Conservation (phyloP, 2,329 filamentous ascomycete species). For the Xylariaceae sp. region DNA sequence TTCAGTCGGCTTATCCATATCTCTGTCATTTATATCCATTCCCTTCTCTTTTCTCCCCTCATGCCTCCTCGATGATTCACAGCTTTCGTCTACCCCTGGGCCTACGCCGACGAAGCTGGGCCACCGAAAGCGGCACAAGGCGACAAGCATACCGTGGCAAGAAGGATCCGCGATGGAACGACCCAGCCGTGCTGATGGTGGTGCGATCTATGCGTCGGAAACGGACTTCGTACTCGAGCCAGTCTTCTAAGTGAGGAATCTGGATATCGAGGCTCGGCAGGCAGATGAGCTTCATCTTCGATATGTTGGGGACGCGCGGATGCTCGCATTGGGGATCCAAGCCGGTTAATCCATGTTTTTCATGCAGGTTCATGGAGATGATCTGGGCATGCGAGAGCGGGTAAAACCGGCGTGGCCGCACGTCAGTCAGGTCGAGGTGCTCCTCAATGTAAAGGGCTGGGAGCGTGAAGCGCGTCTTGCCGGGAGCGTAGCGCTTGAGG, state of each 20-base stretch:
- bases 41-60: not conserved
- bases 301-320: constrained; percentile 13
- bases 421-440: constrained; percentile 29
- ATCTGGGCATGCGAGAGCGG: constrained; percentile 5
- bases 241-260: constrained; percentile 42
- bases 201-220: constrained; percentile 45
- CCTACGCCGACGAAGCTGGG: no score
- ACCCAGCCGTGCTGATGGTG: constrained; percentile 31
- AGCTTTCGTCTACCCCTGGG: not conserved
- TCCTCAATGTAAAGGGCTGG: constrained; percentile 47
- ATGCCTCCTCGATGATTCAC: not conserved
- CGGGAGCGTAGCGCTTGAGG: constrained; percentile 47
- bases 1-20: not conserved
- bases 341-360: not conserved
- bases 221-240: constrained; percentile 45
- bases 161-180: constrained; percentile 2
- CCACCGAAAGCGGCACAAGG: no score
- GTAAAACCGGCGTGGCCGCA: constrained; percentile 16
- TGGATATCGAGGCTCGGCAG: constrained; percentile 48
- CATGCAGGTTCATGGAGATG: not conserved
- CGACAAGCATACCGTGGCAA: not conserved
- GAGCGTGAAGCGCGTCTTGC: constrained; percentile 50
- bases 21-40: not conserved
- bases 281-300: constrained; percentile 41
- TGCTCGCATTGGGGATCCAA: constrained; percentile 6